Conservation (phyloP, 331 rosid species). For the Acacia pycnantha region DNA sequence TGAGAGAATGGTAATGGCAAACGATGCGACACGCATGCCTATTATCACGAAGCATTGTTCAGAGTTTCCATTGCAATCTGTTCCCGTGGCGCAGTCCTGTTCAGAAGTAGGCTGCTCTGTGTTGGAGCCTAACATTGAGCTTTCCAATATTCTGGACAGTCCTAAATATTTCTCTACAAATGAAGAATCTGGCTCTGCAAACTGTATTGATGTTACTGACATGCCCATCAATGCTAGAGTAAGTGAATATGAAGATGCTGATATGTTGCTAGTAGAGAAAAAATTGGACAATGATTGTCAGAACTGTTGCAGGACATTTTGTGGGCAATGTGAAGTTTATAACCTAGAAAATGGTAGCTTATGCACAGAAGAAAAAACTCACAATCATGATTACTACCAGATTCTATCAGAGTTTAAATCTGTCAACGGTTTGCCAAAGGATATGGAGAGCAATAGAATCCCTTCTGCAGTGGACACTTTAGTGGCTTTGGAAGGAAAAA, state of each 20-base stretch:
- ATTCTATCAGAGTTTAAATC: background rate
- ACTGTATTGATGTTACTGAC: constrained; percentile 30
- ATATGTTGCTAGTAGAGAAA: constrained; percentile 25
- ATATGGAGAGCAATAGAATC: background rate
- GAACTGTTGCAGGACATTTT: constrained; percentile 35
- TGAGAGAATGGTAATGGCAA: constrained; percentile 36
- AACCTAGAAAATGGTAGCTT: constrained; percentile 1
- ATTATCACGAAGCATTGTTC: constrained; percentile 35
- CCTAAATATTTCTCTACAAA: constrained; percentile 24
- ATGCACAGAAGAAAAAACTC: background rate
- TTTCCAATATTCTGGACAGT: constrained; percentile 24
- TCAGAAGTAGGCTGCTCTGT: constrained; percentile 21
- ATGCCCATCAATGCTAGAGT: constrained; percentile 30
- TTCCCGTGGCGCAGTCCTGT: constrained; percentile 34
- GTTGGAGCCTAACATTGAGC: constrained; percentile 33
- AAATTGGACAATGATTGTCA: constrained; percentile 32
- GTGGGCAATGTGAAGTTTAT: constrained; percentile 31
- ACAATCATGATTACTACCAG: background rate
- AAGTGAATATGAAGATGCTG: constrained; percentile 36
- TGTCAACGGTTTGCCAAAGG: background rate
- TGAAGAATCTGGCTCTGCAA: constrained; percentile 30
- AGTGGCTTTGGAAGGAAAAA: background rate
- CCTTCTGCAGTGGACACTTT: background rate
- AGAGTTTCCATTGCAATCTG: constrained; percentile 37
- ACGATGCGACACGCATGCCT: constrained; percentile 25